These are phyloP conservation scores for Phytophthora crassamura DNA, from an alignment of 352 stramenopile genomes.

Conservation along the genomic window DNA sequence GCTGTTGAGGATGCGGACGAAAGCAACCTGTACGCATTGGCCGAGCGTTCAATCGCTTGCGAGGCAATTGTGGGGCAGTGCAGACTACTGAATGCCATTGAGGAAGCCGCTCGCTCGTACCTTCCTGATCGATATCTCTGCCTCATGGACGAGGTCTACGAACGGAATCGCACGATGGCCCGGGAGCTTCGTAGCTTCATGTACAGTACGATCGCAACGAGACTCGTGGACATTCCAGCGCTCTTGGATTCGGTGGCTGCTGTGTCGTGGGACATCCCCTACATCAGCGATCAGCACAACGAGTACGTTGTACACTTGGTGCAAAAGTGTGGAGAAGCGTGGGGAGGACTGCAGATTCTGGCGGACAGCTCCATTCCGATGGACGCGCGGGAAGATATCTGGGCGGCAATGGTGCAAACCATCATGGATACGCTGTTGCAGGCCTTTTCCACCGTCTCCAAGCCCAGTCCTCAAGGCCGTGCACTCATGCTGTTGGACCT, in stretches of 20 bases:
- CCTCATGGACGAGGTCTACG: conserved; percentile 75
- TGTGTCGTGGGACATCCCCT: conserved; percentile 72
- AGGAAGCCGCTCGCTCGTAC: conserved; percentile 69
- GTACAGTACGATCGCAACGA: conserved; percentile 59
- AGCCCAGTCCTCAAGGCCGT: conserved; percentile 94
- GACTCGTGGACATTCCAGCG: conserved; percentile 50
- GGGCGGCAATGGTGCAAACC: conserved; percentile 80
- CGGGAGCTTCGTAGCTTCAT: conserved; percentile 70
- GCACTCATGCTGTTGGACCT: conserved; percentile 98
- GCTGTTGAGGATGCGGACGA: conserved; percentile 62
- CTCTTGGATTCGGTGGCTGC: conserved; percentile 53
- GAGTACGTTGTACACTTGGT: conserved; percentile 84
- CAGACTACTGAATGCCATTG: conserved; percentile 69
- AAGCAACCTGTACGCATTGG: conserved; percentile 63
- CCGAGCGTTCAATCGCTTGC: conserved; percentile 68
- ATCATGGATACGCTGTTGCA: conserved; percentile 93
- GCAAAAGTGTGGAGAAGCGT: conserved; percentile 83
- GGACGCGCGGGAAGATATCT: conserved; percentile 77
- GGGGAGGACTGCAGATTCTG: conserved; percentile 74
- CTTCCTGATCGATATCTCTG: conserved; percentile 70
- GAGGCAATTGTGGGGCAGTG: conserved; percentile 69
- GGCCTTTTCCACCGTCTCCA: conserved; percentile 89
- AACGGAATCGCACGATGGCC: conserved; percentile 54
- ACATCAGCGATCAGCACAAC: conserved; percentile 76
- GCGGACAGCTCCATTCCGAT: conserved; percentile 72